These are phyloP conservation scores for Tephrocybe sp. DNA, from an alignment of 768 basidiomycete genomes.

Conservation along the genomic window DNA sequence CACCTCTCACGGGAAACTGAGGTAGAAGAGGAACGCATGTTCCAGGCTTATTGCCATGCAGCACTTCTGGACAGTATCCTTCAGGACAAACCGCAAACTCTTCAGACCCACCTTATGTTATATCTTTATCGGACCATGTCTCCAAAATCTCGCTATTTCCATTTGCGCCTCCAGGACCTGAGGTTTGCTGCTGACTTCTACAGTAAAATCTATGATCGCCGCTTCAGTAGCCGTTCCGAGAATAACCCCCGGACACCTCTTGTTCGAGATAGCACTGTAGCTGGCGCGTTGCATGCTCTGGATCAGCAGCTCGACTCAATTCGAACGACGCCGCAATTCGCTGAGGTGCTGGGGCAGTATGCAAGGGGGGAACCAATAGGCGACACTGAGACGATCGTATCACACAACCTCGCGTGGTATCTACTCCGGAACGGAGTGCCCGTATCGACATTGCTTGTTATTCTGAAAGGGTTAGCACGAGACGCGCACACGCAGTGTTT, in stretches of 20 bases:
- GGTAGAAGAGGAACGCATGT: slow-evolving; percentile 55
- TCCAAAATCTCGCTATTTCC: slow-evolving; percentile 56
- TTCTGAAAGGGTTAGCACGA: slow-evolving; percentile 58
- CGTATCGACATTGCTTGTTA: slow-evolving; percentile 60
- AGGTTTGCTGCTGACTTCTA: slow-evolving; percentile 78
- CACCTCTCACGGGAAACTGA: slow-evolving; percentile 66
- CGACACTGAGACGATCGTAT: slow-evolving; percentile 27
- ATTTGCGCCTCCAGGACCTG: slow-evolving; percentile 69
- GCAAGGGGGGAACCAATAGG: slow-evolving; percentile 47
- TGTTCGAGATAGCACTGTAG: slow-evolving; percentile 69
- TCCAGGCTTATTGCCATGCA: slow-evolving; percentile 74
- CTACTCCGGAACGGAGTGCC: slow-evolving; percentile 68
- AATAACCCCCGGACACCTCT: slow-evolving; percentile 65
- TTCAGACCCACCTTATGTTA: slow-evolving; percentile 72
- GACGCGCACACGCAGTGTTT: slow-evolving; percentile 61
- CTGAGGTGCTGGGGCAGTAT: slow-evolving; percentile 47
- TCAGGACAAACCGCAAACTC: slow-evolving; percentile 82
- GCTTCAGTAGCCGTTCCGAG: slow-evolving; percentile 70
- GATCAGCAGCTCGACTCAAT: slow-evolving; percentile 54
- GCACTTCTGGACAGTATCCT: slow-evolving; percentile 82
- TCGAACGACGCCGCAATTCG: slow-evolving; percentile 38
- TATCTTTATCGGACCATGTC: slow-evolving; percentile 66
- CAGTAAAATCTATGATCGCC: slow-evolving; percentile 66
- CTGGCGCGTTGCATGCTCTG: slow-evolving; percentile 60
- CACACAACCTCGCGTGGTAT: slow-evolving; percentile 64